Evolutionary conservation across 2,329 filamentous ascomycete genomes (phyloP).

Genomic region (Ustulina deusta): DNA sequence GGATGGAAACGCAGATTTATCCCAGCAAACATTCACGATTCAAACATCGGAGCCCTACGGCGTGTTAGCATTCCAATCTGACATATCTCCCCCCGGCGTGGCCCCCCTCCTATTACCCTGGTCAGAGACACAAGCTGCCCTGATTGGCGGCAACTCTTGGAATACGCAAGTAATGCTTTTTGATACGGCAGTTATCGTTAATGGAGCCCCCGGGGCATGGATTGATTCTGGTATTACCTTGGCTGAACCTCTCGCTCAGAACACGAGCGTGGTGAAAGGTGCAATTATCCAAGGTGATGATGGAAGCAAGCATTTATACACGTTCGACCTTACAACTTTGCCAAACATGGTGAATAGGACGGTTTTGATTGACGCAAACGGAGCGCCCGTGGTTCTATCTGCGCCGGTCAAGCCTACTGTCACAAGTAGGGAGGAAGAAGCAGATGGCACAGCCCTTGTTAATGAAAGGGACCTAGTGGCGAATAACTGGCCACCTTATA

Average conservation of each 20-base stretch:
- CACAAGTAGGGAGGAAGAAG: slow-evolving; percentile 35
- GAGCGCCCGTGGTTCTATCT: slow-evolving; percentile 63
- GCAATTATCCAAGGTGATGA: slow-evolving; percentile 78
- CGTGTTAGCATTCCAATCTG: slow-evolving; percentile 69
- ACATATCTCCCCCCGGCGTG: slow-evolving; percentile 69
- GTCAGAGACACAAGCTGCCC: slow-evolving; percentile 75
- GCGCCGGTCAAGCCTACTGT: slow-evolving; percentile 54
- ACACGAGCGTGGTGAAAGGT: slow-evolving; percentile 67
- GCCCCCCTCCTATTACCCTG: slow-evolving; percentile 80
- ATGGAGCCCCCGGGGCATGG: slow-evolving; percentile 66
- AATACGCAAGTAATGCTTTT: slow-evolving; percentile 82
- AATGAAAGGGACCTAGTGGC: slow-evolving; percentile 64
- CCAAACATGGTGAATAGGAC: slow-evolving; percentile 81
- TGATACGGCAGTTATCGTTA: slow-evolving; percentile 57
- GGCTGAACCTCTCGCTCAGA: slow-evolving; percentile 68
- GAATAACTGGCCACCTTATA: slow-evolving; percentile 81
- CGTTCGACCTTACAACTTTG: slow-evolving; percentile 78
- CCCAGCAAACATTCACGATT: slow-evolving; percentile 82
- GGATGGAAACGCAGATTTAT: slow-evolving; percentile 67
- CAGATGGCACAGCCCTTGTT: slow-evolving; percentile 3
- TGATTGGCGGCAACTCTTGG: slow-evolving; percentile 77
- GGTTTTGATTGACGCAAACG: slow-evolving; percentile 72
- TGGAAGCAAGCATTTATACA: slow-evolving; percentile 80
- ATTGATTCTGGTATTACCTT: slow-evolving; percentile 73
- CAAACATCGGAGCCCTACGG: slow-evolving; percentile 72